Conservation (phyloP, 768 basidiomycete species). For the Infundibulicybe gibba region DNA sequence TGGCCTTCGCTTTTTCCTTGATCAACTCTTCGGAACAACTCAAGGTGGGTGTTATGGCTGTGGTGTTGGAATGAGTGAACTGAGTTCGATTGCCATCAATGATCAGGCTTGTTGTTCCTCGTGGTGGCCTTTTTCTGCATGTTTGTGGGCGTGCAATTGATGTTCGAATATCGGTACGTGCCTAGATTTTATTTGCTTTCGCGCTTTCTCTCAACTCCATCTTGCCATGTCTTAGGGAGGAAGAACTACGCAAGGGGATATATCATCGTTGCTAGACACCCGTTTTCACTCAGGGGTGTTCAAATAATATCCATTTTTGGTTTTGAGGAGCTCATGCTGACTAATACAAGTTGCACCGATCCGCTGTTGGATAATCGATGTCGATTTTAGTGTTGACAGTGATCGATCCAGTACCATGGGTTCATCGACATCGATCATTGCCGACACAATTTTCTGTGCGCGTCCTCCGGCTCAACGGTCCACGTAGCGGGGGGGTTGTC, state of each 20-base stretch:
- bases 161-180: slow-evolving; percentile 92
- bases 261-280: no score
- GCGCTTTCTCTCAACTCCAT: slow-evolving; percentile 3
- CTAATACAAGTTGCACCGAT: no score
- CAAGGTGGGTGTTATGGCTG: slow-evolving; percentile 43
- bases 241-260: slow-evolving; percentile 67
- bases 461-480: no score
- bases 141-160: slow-evolving; percentile 83
- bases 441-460: no score
- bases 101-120: slow-evolving; percentile 64
- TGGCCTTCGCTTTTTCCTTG: slow-evolving; percentile 64
- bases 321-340: no score
- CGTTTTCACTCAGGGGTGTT: no score
- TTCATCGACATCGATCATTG: no score
- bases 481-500: no score
- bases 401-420: no score
- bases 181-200: neutral
- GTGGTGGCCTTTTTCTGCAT: slow-evolving; percentile 54
- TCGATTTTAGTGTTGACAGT: no score
- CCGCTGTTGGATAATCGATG: no score
- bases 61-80: slow-evolving; percentile 1
- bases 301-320: no score
- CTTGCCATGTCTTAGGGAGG: slow-evolving; percentile 45
- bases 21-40: slow-evolving; percentile 58
- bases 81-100: neutral